Evolutionary conservation across 2,329 filamentous ascomycete species (phyloP), one percentile per base, ranked within the genome.

Genomic region (Paraphaeosphaeria minitans): DNA sequence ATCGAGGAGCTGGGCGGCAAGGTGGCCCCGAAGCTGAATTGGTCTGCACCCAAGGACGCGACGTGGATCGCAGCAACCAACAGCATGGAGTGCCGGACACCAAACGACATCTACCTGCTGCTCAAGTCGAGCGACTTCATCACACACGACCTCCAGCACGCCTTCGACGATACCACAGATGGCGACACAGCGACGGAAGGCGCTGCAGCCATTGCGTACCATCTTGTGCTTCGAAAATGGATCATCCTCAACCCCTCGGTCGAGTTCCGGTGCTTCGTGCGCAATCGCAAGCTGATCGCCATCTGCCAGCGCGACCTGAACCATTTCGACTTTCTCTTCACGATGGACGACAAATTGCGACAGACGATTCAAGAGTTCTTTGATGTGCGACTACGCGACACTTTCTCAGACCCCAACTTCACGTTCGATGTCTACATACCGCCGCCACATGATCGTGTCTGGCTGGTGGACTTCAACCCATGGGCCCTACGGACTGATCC

Each of bases 201-300:
- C 14, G 60, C 66, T n/a, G 63, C 65, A 19, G 68, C 79, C 2
- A 90, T 95, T 64, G 84, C 85, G 4, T 95, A 93, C 55, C 84
- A 93, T 58, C 86, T 99, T 1, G 89, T 97, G 2, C 85, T 99
- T 10, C 87, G 95, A 35, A 92, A 96, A 74, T 94, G 91, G 78
- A 91, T 97, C 77, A 89, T 88, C 62, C 88, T 95, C 55, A 95
- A 97, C 74, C 92, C 93, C 0, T 90, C 92, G 0, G 86, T 97
- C 58, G 95, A 99, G 75, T 99, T 99, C 77, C 87, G 95, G 24
- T 97, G 93, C 75, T 99, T 98, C 72, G 95, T 98, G 41, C 91
- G 94, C 68, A 83, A 93, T 58, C 84, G 92, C 12, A 86, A 86
- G 55, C 83, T 99, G 16, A 83, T 99, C 42, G 93, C 88, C 59